Evolutionary conservation across 2,329 filamentous ascomycete genomes (phyloP).

Genomic region (Colletotrichum caudatum): DNA sequence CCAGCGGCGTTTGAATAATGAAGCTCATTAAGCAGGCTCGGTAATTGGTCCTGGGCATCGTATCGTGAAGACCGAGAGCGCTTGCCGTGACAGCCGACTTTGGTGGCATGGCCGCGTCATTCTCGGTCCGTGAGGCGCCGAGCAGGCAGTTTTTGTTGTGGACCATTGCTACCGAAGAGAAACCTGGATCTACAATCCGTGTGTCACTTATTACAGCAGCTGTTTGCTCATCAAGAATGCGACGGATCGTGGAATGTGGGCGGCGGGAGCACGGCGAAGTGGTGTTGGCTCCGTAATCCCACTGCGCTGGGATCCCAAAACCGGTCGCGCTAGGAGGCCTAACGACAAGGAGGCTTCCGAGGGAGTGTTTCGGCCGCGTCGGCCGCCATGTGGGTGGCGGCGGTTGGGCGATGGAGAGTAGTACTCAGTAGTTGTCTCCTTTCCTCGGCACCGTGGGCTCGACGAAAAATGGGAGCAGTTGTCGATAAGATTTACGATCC

Average conservation of each 20-base stretch:
- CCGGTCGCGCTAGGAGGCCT: slow-evolving; percentile 28
- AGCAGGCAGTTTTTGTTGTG: background rate
- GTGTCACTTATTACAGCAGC: slow-evolving; percentile 13
- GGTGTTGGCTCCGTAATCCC: background rate
- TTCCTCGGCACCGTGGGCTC: background rate
- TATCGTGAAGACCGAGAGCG: background rate
- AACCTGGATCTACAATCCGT: background rate
- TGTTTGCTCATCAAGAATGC: slow-evolving; percentile 13
- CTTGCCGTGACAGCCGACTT: slow-evolving; percentile 25
- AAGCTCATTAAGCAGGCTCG: background rate
- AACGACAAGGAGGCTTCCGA: too few species aligned
- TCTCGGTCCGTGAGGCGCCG: slow-evolving; percentile 9
- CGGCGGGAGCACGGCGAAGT: background rate
- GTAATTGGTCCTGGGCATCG: too few species aligned
- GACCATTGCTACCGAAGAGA: background rate
- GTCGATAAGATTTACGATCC: background rate
- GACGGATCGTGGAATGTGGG: background rate
- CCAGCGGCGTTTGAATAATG: background rate
- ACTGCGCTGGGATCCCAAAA: slow-evolving; percentile 27
- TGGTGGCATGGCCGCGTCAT: slow-evolving; percentile 26
- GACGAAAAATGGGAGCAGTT: background rate
- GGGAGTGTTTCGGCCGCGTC: slow-evolving; percentile 20
- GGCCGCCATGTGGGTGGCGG: background rate
- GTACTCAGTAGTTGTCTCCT: background rate
- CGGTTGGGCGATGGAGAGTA: background rate